Evolutionary conservation across 176 grass and related monocot genomes (phyloP), one percentile per base, ranked within the genome.

Genomic region (Oryza glumipatula): DNA sequence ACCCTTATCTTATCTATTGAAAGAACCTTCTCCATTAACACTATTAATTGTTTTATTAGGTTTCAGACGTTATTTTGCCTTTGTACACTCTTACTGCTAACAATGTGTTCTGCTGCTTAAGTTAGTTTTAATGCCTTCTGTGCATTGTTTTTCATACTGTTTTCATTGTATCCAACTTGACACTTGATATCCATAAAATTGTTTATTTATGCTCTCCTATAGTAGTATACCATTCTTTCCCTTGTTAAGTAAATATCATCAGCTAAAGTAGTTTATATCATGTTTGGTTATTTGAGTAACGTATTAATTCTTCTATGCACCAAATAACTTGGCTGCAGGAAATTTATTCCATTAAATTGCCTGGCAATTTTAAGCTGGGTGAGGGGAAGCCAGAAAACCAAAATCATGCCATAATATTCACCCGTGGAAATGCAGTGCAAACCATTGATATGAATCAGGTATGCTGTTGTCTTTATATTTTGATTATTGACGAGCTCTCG

Each of bases 381-480:
- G 92, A 94, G 82, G 95, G 95, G 33, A 97, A 97, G 76, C 95
- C 95, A 11, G 95, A 97, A 91, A 97, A 97, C 65, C 95, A 97
- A 86, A 97, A 97, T 76, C 95, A 97, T 94, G 92, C 95, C 16
- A 78, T 97, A 84, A 78, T 97, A 73, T 97, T 97, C 75, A 97
- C 95, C 35, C 92, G 95, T 39, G 95, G 95, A 88, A 97, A 94
- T 86, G 95, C 95, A 21, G 86, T 97, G 23, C 95, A 94, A 77
- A 97, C 95, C 38, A 97, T 97, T 81, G 95, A 97, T 87, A 97
- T 97, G 95, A 97, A 97, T 89, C 95, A 97, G 88, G 95, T 97
- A 89, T 46, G 36, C 9, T 70, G 45, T 6, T 61, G 3, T 76
- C 21, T 79, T 22, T 3, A n/a, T 69, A 49, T 22, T 9, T 4